Evolutionary conservation across 306 rosid genomes (phyloP).

Genomic region (Prunus mume): DNA sequence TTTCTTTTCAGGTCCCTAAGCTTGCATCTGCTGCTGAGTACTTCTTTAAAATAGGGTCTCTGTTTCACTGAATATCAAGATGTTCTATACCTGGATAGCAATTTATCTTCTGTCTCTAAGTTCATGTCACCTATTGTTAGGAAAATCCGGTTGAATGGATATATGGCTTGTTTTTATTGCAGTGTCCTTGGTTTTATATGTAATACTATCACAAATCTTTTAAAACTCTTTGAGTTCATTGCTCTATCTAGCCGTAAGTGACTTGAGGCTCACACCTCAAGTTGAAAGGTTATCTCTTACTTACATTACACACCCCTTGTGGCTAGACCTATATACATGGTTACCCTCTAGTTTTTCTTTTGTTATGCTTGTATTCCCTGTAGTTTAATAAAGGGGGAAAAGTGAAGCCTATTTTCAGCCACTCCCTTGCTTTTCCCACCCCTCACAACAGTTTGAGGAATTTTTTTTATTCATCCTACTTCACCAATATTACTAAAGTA

Average conservation of each 20-base stretch:
- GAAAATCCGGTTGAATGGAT: background rate
- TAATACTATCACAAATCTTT: background rate
- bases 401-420: no score
- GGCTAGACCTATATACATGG: no score
- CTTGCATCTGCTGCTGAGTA: slow-evolving; percentile 96
- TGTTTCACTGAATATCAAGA: background rate
- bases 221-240: background rate
- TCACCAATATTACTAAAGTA: no score
- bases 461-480: no score
- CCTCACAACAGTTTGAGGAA: no score
- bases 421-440: no score
- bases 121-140: background rate
- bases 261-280: no score
- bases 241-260: background rate
- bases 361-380: no score
- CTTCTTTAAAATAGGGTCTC: slow-evolving; percentile 77
- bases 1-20: slow-evolving; percentile 78
- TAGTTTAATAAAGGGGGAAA: no score
- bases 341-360: no score
- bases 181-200: background rate
- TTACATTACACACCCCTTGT: no score
- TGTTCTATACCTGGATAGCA: background rate
- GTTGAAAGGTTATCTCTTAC: background rate
- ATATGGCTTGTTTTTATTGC: background rate
- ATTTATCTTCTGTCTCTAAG: background rate